phyloP scores from a whole-genome alignment of 2,329 filamentous ascomycete species.

The Trichoderma harzianum region DNA sequence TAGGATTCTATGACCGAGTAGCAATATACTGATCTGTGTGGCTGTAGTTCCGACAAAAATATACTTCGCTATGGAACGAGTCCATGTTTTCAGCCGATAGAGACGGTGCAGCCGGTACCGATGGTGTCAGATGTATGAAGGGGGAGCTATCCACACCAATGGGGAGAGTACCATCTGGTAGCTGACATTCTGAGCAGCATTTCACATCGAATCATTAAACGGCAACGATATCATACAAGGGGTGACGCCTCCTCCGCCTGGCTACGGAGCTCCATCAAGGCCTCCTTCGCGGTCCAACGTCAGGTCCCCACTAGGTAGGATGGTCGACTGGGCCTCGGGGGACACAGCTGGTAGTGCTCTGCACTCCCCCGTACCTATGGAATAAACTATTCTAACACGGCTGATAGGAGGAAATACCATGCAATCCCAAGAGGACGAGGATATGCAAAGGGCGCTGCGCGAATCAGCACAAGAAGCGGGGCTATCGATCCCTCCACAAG shows the following conservation, averaged over 20 bases:
- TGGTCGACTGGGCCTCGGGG: slow-evolving; percentile 46
- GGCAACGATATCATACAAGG: slow-evolving; percentile 43
- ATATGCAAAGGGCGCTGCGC: slow-evolving; percentile 54
- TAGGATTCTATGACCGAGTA: not conserved
- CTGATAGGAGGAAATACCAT: slow-evolving; percentile 36
- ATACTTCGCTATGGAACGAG: slow-evolving; percentile 53
- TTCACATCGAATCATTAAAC: slow-evolving; percentile 54
- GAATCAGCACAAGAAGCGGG: slow-evolving; percentile 54
- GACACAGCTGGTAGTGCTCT: slow-evolving; percentile 40
- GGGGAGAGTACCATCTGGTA: not conserved
- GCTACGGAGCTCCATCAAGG: slow-evolving; percentile 52
- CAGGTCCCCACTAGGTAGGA: slow-evolving; percentile 53
- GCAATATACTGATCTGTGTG: not conserved
- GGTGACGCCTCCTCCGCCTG: slow-evolving; percentile 39
- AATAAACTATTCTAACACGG: slow-evolving; percentile 25
- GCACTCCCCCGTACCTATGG: slow-evolving; percentile 14
- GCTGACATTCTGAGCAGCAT: slow-evolving; percentile 40
- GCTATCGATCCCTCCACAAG: slow-evolving; percentile 41
- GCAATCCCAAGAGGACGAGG: slow-evolving; percentile 49
- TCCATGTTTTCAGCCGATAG: slow-evolving; percentile 49
- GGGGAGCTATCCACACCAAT: not conserved
- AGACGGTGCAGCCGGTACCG: slow-evolving; percentile 46
- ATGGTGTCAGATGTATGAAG: slow-evolving; percentile 43
- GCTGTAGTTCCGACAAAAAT: slow-evolving; percentile 45
- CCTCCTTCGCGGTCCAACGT: slow-evolving; percentile 60